Conservation (phyloP, 2,329 filamentous ascomycete genomes). For the Paecilomyces formosus region DNA sequence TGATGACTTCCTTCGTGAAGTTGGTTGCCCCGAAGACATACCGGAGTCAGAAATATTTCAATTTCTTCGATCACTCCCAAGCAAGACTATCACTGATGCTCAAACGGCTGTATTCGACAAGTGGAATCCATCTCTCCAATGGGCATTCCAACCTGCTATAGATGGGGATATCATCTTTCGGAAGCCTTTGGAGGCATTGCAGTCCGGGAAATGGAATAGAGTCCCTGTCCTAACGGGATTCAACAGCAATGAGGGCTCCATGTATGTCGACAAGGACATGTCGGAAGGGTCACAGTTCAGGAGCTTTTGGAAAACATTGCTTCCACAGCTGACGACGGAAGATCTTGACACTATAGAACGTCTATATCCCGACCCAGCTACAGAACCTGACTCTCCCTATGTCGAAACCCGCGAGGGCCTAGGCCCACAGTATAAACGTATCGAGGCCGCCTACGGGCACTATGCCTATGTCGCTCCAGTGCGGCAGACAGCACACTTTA, state of each 20-base stretch:
- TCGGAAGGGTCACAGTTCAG: constrained; percentile 47
- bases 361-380: constrained; percentile 56
- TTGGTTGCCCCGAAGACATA: constrained; percentile 21
- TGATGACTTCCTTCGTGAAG: constrained; percentile 30
- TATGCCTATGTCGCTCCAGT: constrained; percentile 45
- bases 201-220: constrained; percentile 44
- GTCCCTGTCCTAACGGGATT: constrained; percentile 63
- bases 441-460: constrained; percentile 42
- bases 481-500: constrained; percentile 38
- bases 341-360: constrained; percentile 51
- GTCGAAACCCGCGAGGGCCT: constrained; percentile 18
- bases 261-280: constrained; percentile 51
- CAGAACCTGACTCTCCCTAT: constrained; percentile 12
- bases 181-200: constrained; percentile 54
- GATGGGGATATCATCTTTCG: constrained; percentile 54
- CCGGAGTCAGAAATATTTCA: constrained; percentile 27
- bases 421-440: constrained; percentile 46
- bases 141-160: constrained; percentile 63
- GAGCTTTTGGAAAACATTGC: constrained; percentile 53
- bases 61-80: constrained; percentile 36
- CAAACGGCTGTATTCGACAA: constrained; percentile 38
- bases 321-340: constrained; percentile 47
- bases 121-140: constrained; percentile 41
- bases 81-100: constrained; percentile 28
- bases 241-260: constrained; percentile 61